These are phyloP conservation scores for Naganishia cerealis DNA, from an alignment of 1,284 basidiomycete genomes.

Conservation along the genomic window DNA sequence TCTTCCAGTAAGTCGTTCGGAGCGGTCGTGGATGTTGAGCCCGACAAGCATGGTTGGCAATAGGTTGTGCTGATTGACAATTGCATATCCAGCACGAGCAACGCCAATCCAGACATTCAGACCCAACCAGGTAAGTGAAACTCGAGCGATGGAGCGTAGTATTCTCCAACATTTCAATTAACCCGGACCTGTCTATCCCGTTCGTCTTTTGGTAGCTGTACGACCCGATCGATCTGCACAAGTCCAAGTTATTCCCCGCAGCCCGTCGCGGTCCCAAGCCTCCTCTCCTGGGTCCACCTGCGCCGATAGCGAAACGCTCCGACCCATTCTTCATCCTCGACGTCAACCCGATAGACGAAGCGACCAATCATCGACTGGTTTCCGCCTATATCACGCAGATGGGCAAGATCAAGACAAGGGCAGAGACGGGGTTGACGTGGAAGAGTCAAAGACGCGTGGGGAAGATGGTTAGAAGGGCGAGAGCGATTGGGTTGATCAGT, in stretches of 20 bases:
- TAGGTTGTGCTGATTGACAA: background rate
- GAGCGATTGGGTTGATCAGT: conserved; percentile 87
- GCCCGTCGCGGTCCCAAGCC: conserved; percentile 28
- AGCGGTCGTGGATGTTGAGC: conserved; percentile 11
- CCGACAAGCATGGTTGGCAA: too few species aligned
- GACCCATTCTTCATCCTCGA: conserved; percentile 49
- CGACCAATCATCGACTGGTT: conserved; percentile 67
- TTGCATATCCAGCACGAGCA: conserved; percentile 6
- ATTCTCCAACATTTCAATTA: background rate
- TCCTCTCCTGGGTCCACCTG: conserved; percentile 48
- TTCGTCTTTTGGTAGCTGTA: conserved; percentile 3
- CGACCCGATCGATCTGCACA: conserved; percentile 24
- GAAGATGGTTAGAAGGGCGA: conserved; percentile 85
- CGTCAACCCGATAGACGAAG: conserved; percentile 44
- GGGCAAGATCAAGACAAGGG: conserved; percentile 77
- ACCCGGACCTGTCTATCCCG: too few species aligned
- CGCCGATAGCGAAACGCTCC: conserved; percentile 40
- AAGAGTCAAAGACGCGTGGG: conserved; percentile 76
- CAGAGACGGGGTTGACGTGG: conserved; percentile 72
- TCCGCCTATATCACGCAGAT: conserved; percentile 72
- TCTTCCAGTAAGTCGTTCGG: background rate
- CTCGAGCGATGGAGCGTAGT: background rate
- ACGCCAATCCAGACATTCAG: conserved; percentile 20
- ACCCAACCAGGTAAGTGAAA: conserved; percentile 8
- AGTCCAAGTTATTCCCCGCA: conserved; percentile 35